These are phyloP conservation scores for Inga oerstediana DNA, from an alignment of 306 rosid genomes.

Conservation along the genomic window DNA sequence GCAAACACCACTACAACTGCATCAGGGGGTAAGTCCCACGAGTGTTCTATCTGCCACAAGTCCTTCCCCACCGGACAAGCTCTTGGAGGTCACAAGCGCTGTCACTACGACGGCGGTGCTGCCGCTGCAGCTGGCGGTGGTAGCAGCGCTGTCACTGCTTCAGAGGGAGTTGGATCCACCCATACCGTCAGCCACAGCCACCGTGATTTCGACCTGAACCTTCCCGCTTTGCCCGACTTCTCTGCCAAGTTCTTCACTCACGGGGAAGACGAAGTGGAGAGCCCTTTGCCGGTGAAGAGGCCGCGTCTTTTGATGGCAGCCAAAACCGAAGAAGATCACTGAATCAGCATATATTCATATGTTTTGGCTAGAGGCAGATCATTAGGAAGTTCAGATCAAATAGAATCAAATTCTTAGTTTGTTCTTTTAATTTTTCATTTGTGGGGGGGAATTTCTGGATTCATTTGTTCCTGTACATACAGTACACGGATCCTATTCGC, in stretches of 20 bases:
- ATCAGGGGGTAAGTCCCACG: slow-evolving; percentile 63
- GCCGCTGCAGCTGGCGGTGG: slow-evolving; percentile 30
- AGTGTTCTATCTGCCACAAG: slow-evolving; percentile 94
- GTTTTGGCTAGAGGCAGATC: neutral
- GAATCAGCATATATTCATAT: slow-evolving; percentile 3
- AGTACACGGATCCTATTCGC: slow-evolving; percentile 23
- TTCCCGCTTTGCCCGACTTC: slow-evolving; percentile 81
- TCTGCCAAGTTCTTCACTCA: slow-evolving; percentile 41
- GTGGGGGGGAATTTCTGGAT: neutral
- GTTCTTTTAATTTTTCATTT: neutral
- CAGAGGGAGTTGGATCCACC: slow-evolving; percentile 86
- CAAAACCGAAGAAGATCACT: slow-evolving; percentile 45
- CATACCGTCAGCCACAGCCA: slow-evolving; percentile 56
- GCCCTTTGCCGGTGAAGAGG: slow-evolving; percentile 78
- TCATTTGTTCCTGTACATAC: slow-evolving; percentile 46
- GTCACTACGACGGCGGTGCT: slow-evolving; percentile 89
- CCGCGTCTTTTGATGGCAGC: slow-evolving; percentile 55
- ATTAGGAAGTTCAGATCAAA: neutral
- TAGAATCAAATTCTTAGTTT: neutral
- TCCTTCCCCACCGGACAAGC: slow-evolving; percentile 93
- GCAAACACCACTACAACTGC: slow-evolving; percentile 39
- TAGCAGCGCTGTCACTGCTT: slow-evolving; percentile 62
- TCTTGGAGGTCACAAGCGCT: slow-evolving; percentile 96
- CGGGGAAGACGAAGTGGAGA: slow-evolving; percentile 89
- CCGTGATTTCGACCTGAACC: slow-evolving; percentile 81